phyloP scores from a whole-genome alignment of 805 yeast species.

The Pachysolen tannophilus region DNA sequence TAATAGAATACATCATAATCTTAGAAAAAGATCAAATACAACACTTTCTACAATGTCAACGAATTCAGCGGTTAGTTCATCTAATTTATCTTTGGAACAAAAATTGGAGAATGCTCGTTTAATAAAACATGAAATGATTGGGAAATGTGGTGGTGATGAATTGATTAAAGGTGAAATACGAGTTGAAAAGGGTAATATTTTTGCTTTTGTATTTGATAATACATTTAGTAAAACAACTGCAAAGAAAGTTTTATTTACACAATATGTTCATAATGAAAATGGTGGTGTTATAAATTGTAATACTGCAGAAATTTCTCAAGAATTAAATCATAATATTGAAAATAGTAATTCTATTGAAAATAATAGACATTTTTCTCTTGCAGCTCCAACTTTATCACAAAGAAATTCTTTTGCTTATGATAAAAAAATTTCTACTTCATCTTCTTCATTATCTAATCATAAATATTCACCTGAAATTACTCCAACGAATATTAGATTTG shows the following conservation, averaged over 20 bases:
- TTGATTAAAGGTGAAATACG: constrained; percentile 52
- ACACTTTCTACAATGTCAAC: constrained; percentile 2
- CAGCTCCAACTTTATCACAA: too few species aligned
- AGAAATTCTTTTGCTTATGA: too few species aligned
- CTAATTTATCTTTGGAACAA: constrained; percentile 33
- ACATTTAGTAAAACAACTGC: constrained; percentile 80
- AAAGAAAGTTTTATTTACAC: constrained; percentile 70
- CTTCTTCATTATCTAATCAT: too few species aligned
- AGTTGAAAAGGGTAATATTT: constrained; percentile 59
- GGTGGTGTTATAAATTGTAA: too few species aligned
- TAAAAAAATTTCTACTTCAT: background rate
- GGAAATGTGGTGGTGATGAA: constrained; percentile 52
- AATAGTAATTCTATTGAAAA: constrained; percentile 7
- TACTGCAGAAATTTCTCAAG: background rate
- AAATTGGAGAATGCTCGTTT: constrained; percentile 48
- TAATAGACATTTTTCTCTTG: too few species aligned
- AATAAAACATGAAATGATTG: constrained; percentile 43
- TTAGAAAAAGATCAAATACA: constrained; percentile 10
- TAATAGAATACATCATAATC: background rate
- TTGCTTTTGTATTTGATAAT: constrained; percentile 88
- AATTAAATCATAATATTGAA: constrained; percentile 2
- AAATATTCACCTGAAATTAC: background rate
- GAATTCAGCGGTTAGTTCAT: constrained; percentile 7
- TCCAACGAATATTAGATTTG: constrained; percentile 21
- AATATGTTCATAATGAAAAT: constrained; percentile 27